Percentiles rank a stretch among this genome's conserved stretches.
These are phyloP conservation scores for Liriodendron chinense DNA, from an alignment of 164 flowering plant species.

Conservation along the genomic window DNA sequence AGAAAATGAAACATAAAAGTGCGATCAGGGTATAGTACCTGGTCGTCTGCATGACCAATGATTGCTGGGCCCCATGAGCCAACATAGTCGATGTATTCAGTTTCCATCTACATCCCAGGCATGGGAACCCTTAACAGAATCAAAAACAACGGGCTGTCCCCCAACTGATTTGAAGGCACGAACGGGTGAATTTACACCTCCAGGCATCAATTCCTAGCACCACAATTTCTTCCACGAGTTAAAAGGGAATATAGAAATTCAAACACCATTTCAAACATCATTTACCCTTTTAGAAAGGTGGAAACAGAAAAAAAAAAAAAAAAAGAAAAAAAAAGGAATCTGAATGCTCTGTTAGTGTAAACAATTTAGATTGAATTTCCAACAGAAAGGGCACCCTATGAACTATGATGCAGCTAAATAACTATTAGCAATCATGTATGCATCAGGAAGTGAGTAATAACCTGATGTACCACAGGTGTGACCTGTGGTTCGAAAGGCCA, in stretches of 20 bases:
- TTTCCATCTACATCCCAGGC: conserved; percentile 98
- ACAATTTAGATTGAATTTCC: not conserved
- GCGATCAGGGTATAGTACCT: conserved; percentile 39
- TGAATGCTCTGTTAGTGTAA: not conserved
- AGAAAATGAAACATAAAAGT: no score
- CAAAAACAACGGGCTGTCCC: conserved; percentile 90
- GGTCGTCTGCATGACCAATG: conserved; percentile 97
- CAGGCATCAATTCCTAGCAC: conserved; percentile 90
- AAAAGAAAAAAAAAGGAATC: not conserved
- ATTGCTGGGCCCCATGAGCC: conserved; percentile 99
- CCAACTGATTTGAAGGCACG: conserved; percentile 98
- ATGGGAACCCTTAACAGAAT: conserved; percentile 86
- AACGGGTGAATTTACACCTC: conserved; percentile 98
- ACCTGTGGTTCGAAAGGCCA: not conserved
- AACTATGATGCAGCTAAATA: not conserved
- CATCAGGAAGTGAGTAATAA: not conserved
- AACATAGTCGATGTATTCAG: conserved; percentile 90
- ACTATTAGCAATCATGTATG: not conserved
- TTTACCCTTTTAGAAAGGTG: not conserved
- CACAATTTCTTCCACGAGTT: conserved; percentile 5
- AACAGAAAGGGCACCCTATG: not conserved
- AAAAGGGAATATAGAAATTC: not conserved
- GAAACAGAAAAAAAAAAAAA: not conserved
- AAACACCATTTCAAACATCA: not conserved
- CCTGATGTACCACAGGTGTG: not conserved